Base-by-base conservation (phyloP, 768 basidiomycete species). In the Infundibulicybe gibba region DNA sequence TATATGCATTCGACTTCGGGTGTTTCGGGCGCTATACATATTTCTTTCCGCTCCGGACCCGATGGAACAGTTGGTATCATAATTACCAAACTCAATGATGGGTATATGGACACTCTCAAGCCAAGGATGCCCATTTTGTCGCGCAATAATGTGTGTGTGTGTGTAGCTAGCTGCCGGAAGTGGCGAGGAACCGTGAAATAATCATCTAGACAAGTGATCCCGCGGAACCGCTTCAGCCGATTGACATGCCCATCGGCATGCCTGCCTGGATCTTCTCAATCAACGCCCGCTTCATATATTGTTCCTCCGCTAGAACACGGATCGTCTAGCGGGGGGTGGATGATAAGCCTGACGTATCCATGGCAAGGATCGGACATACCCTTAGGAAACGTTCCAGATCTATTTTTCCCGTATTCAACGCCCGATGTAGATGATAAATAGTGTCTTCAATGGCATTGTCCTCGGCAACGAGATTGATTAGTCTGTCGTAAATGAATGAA, bases 371-470 rank as follows among this genome's bases (percentile, higher is more conserved):
- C 51, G 43, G 42, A 74, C 83, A 62, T 60, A 90, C 94, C 70
- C 92, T 85, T 47, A 97, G 71, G 73, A 97, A 98, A 35, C 89
- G 79, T 61, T 99, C 95, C 47, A 98, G 77, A 70, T 98, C 95
- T 51, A 97, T 86, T 49, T 92, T 81, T 0, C 90, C 90, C 44
- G 85, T 73, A 61, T 97, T 97, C 52, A 99, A 73, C 0, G 94
- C 95, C 51, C 94, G 80, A 54, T 94, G 92, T 40, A 99, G 79
- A 63, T 98, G 94, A 68, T 97, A 99, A 49, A 97, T 88, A 40
- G 95, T 95, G 64, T 98, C 97, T 68, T 97, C 95, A 61, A 98
- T 94, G 1, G 95, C 93, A 58, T 93, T 94, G 65, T 98, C 97
- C 65, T 99, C 97, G n/a, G 97, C 94, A n/a, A 97, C 87, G 21